Evolutionary conservation across 345 rosid species (phyloP), one percentile per base, ranked within the genome.

Genomic region (Citrus glauca): DNA sequence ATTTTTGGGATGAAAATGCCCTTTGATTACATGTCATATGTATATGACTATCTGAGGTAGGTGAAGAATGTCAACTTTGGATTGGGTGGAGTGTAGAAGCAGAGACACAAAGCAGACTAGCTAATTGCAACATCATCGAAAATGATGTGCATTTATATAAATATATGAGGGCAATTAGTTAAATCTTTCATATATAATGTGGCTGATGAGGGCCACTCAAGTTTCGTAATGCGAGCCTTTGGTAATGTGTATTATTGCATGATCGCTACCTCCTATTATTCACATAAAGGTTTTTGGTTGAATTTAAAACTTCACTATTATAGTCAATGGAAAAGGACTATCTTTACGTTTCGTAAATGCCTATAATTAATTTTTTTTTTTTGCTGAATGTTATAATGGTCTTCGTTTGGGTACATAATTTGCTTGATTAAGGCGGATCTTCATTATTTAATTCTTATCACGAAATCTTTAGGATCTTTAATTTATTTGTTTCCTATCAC

Each of bases 41-140:
- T 8, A 16, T n/a, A 14, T 20, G 27, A 63, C 4, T 66, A 7
- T 59, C 22, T 1, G 40, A 64, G 66, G 53, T 28, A 69, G 75
- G 33, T 22, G 27, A 68, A 72, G 86, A 88, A 82, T 82, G 87
- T 84, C 90, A 88, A 82, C 89, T 81, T 84, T 67, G 74, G 82
- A 81, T 79, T 70, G 74, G 75, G 71, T 42, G 75, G 59, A 16
- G 53, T 22, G 2, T 27, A 38, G 40, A 3, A n/a, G 27, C 38
- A 63, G 17, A 42, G 3, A 63, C 22, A 56, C 14, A n/a, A 7
- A 22, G 40, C 10, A 19, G 13, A 24, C 32, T 16, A 4, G 56
- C 48, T 13, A 69, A n/a, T 73, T 61, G 69, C 77, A 25, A 40
- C 57, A 25, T 14, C 53, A 17, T 57, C 1, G 22, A 37, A n/a